These are phyloP conservation scores for Phytopythium chamaehyphon DNA, from an alignment of 352 stramenopile genomes.

Conservation along the genomic window DNA sequence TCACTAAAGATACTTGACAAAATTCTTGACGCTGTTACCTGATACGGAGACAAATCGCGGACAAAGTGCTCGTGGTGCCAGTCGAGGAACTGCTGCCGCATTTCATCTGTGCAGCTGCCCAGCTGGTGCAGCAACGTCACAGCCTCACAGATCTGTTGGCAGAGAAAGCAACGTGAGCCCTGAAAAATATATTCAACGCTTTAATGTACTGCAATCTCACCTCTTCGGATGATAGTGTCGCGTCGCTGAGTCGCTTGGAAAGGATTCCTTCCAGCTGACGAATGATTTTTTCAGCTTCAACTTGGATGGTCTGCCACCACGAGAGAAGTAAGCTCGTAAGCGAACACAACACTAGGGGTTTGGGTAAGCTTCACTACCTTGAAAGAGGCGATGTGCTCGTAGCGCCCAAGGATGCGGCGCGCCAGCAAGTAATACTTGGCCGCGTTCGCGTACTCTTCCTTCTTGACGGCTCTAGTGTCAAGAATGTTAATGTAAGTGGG, in stretches of 20 bases:
- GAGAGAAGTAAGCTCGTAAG: neutral
- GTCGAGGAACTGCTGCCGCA: conserved; percentile 80
- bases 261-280: conserved; percentile 64
- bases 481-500: too few species aligned
- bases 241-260: conserved; percentile 46
- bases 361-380: conserved; percentile 27
- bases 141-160: conserved; percentile 50
- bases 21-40: conserved; percentile 18
- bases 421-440: conserved; percentile 87
- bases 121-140: conserved; percentile 60
- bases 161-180: too few species aligned
- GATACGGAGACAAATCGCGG: conserved; percentile 39
- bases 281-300: conserved; percentile 85
- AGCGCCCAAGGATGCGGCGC: conserved; percentile 77
- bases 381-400: conserved; percentile 89
- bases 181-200: too few species aligned
- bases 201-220: conserved; percentile 12
- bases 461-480: conserved; percentile 79
- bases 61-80: conserved; percentile 81
- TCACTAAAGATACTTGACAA: neutral
- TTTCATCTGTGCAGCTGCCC: conserved; percentile 64
- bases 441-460: conserved; percentile 85
- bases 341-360: neutral
- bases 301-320: conserved; percentile 62
- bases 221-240: conserved; percentile 39